Conservation (phyloP, 805 yeast genomes). For the Torulaspora quercuum region DNA sequence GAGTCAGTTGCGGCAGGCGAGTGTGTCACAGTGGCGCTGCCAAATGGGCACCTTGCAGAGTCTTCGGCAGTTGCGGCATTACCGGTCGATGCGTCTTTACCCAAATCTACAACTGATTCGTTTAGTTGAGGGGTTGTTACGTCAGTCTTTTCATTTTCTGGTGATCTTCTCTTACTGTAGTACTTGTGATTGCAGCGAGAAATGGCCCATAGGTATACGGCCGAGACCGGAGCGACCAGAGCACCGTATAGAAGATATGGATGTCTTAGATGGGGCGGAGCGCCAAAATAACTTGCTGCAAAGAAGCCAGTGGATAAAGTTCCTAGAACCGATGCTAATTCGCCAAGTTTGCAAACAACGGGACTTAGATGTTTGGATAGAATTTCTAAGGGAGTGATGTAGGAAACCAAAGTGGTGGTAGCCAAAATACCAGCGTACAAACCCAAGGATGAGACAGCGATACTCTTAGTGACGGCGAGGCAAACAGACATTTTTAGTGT, state of each 20-base stretch:
- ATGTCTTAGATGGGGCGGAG: slow-evolving; percentile 57
- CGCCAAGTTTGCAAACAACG: slow-evolving; percentile 26
- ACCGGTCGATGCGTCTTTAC: slow-evolving; percentile 18
- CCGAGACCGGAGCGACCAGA: slow-evolving; percentile 23
- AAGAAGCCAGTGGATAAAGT: slow-evolving; percentile 51
- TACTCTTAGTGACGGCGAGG: slow-evolving; percentile 47
- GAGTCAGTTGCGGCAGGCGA: slow-evolving; percentile 12
- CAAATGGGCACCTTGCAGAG: slow-evolving; percentile 21
- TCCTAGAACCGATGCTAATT: slow-evolving; percentile 38
- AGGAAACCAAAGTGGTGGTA: slow-evolving; percentile 37
- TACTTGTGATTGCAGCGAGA: slow-evolving; percentile 18
- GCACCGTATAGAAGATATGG: slow-evolving; percentile 69
- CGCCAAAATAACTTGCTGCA: slow-evolving; percentile 49
- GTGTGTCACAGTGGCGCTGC: slow-evolving; percentile 14
- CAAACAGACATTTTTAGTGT: slow-evolving; percentile 16
- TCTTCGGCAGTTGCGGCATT: slow-evolving; percentile 14
- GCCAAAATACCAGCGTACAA: slow-evolving; percentile 49
- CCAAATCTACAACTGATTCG: slow-evolving; percentile 32
- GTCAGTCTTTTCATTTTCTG: slow-evolving; percentile 1
- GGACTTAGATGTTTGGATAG: slow-evolving; percentile 18
- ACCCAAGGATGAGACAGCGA: slow-evolving; percentile 68
- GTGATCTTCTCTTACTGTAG: slow-evolving; percentile 5
- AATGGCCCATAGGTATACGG: slow-evolving; percentile 20
- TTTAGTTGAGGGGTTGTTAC: slow-evolving; percentile 15
- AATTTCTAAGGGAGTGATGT: slow-evolving; percentile 28